These are phyloP conservation scores for Ehretia macrophylla DNA, from an alignment of 257 asterid genomes.

Conservation along the genomic window DNA sequence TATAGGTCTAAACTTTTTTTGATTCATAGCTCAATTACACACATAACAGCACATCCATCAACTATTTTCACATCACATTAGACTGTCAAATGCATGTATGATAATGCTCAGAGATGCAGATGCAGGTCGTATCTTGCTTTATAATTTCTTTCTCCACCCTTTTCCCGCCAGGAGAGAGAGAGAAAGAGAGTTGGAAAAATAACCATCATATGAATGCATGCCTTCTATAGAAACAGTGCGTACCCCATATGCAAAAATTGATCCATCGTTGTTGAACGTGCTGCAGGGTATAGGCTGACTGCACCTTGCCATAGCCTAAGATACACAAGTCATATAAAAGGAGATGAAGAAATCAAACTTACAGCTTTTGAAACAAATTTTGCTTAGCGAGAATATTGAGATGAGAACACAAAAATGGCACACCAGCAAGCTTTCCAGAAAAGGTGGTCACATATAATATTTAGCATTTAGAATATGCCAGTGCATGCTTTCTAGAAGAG, in stretches of 20 bases:
- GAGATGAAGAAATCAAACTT: background rate
- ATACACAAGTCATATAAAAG: slow-evolving; percentile 7
- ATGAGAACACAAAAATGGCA: background rate
- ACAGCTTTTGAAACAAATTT: background rate
- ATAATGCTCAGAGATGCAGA: too few relatives aligned
- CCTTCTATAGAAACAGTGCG: background rate
- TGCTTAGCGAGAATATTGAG: background rate
- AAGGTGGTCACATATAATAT: background rate
- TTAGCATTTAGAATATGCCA: too few relatives aligned
- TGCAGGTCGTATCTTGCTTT: too few relatives aligned
- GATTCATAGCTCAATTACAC: too few relatives aligned
- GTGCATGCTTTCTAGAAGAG: too few relatives aligned
- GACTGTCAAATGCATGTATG: too few relatives aligned
- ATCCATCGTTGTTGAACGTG: slow-evolving; percentile 81
- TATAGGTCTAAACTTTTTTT: too few relatives aligned
- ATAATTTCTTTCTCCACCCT: too few relatives aligned
- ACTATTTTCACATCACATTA: too few relatives aligned
- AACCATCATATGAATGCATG: background rate
- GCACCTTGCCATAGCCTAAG: slow-evolving; percentile 83
- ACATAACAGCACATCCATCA: too few relatives aligned
- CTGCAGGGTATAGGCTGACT: slow-evolving; percentile 82
- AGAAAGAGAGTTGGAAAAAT: too few relatives aligned
- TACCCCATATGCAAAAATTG: slow-evolving; percentile 83
- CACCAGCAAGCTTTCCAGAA: background rate
- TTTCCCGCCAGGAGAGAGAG: too few relatives aligned